Base-by-base conservation (phyloP, 179 eudicot genomes). In the Beta corolliflora region DNA sequence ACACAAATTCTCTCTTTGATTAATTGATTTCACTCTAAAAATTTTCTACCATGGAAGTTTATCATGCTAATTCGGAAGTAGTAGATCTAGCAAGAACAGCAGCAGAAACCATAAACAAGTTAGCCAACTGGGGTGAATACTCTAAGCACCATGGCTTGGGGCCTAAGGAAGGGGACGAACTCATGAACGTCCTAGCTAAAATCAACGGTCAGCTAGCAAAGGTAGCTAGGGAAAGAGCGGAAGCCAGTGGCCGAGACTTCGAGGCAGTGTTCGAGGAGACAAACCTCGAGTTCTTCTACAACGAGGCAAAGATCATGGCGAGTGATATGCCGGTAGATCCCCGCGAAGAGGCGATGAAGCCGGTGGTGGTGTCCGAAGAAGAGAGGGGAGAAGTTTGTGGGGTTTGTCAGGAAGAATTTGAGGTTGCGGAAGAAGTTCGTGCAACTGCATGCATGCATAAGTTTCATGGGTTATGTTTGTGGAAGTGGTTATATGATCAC, bases 381-480 rank as follows among this genome's bases (percentile, higher is more conserved):
- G 73, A 70, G n/a, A 61, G 50, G 4, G 69, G 59, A 12, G 77
- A 16, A 48, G 29, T 73, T n/a, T 84, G 87, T 18, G 82, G 84
- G 9, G 80, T 84, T 61, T 84, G 84, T 25, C 84, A 77, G 14
- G 82, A 81, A 0, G 87, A 81, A 53, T 72, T 84, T 76, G 67
- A 25, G 50, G 76, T 67, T 16, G 87, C 79, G 3, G 82, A 81
- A 29, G 53, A 41, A 1, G 67, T 18, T 2, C 9, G 56, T 18
- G 63, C 52, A 1, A 36, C 80, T 79, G 65, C 66, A 7, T 84
- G 87, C 66, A 74, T 9, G 72, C 87, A 84, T 53, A 73, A 12
- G 84, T 84, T 84, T 60, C 84, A 84, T 67, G 82, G 79, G 10
- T 12, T 45, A 18, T 84, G 87, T 19, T 55, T 84, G 73, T 81